A percentile compares a stretch with the other conserved stretches of the same genome.
phyloP scores from a whole-genome alignment of 129 eudicot genomes.

The Flaveria robusta region DNA sequence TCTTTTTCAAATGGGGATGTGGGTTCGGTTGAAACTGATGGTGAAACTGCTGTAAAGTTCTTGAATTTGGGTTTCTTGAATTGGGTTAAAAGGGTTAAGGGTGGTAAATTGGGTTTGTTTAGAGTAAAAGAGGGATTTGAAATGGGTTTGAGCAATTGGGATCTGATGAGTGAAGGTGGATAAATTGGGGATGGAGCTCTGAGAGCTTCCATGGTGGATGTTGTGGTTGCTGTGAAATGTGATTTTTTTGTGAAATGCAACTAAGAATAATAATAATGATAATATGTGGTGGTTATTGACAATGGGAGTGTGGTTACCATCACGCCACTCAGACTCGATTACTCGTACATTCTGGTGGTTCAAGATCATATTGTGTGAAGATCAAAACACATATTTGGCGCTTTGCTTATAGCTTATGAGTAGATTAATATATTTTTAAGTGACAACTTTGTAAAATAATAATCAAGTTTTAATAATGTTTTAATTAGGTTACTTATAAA shows the following conservation, averaged over 20 bases:
- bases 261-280: not conserved
- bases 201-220: slow-evolving; percentile 54
- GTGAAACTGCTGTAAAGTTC: slow-evolving; percentile 38
- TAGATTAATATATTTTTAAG: too few species aligned
- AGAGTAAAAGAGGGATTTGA: slow-evolving; percentile 5
- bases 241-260: not conserved
- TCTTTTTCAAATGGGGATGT: slow-evolving; percentile 21
- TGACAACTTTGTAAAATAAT: too few species aligned
- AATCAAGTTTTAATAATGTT: too few species aligned
- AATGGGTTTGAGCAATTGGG: slow-evolving; percentile 33
- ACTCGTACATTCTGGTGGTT: not conserved
- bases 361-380: not conserved
- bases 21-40: slow-evolving; percentile 38
- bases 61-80: slow-evolving; percentile 36
- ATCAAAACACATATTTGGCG: not conserved
- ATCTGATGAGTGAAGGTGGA: slow-evolving; percentile 29
- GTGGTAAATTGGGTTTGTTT: slow-evolving; percentile 26
- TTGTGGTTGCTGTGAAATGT: not conserved
- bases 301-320: not conserved
- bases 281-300: not conserved
- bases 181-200: slow-evolving; percentile 47
- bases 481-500: too few species aligned
- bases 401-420: too few species aligned
- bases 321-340: not conserved
- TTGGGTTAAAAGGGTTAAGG: not conserved